Evolutionary conservation across 352 stramenopile genomes (phyloP).

Genomic region (Phytophthora podocarpi): DNA sequence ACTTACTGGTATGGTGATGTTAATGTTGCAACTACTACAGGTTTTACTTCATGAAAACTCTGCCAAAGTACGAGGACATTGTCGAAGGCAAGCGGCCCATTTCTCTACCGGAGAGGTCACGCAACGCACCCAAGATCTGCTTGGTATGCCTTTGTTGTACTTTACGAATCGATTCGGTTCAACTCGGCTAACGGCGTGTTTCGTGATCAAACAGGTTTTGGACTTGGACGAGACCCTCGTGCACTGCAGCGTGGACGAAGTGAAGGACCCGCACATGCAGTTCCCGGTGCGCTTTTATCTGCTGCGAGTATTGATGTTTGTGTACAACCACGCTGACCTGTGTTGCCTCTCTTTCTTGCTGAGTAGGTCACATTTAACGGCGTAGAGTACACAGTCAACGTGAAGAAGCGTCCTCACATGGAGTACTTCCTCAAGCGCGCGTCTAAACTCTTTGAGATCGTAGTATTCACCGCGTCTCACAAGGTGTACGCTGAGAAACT

Average conservation of each 20-base stretch:
- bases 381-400: conserved; percentile 96
- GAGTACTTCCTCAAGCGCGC: conserved; percentile 95
- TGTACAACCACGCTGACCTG: background rate
- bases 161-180: background rate
- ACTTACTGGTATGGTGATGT: background rate
- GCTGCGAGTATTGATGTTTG: background rate
- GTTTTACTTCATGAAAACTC: conserved; percentile 88
- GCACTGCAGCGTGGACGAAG: conserved; percentile 97
- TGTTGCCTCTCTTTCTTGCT: background rate
- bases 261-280: conserved; percentile 93
- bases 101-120: conserved; percentile 61
- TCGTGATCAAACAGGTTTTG: conserved; percentile 61
- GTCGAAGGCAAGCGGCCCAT: conserved; percentile 51
- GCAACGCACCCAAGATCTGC: conserved; percentile 69
- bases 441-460: conserved; percentile 96
- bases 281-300: conserved; percentile 87
- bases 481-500: conserved; percentile 96
- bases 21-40: conserved; percentile 45
- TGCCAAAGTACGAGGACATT: conserved; percentile 82
- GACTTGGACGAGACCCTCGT: conserved; percentile 99
- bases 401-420: conserved; percentile 96
- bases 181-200: background rate
- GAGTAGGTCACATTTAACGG: conserved; percentile 93
- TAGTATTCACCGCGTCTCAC: conserved; percentile 99
- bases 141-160: conserved; percentile 21